Evolutionary conservation across 2,329 filamentous ascomycete species (phyloP).

Genomic region (Exophiala calicioides): DNA sequence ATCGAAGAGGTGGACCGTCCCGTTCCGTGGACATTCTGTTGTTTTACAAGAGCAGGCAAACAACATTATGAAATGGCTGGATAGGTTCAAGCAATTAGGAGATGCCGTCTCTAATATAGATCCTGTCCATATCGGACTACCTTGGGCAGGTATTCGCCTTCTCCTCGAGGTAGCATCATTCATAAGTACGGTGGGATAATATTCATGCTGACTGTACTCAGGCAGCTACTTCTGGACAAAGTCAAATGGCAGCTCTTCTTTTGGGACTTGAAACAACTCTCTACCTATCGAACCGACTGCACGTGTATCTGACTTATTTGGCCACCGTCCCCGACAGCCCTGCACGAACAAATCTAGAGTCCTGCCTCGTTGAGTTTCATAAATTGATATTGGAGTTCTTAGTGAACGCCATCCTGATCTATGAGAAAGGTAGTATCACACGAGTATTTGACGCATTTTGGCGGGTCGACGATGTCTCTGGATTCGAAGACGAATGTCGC

Average conservation of each 20-base stretch:
- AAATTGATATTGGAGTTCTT: constrained; percentile 20
- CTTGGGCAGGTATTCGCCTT: background rate
- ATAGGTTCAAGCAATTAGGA: background rate
- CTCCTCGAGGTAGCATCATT: background rate
- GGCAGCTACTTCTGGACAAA: constrained; percentile 6
- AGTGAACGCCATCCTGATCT: constrained; percentile 15
- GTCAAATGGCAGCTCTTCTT: constrained; percentile 10
- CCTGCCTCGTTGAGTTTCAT: constrained; percentile 14
- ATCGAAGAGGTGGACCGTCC: background rate
- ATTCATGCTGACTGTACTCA: constrained; percentile 5
- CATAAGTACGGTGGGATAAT: no score
- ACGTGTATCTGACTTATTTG: constrained; percentile 12
- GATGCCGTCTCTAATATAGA: background rate
- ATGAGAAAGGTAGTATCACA: constrained; percentile 3
- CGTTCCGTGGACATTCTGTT: background rate
- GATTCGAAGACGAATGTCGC: constrained; percentile 8
- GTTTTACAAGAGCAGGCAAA: background rate
- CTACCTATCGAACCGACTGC: constrained; percentile 11
- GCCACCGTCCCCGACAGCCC: background rate
- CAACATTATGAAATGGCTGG: background rate
- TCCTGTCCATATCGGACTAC: background rate
- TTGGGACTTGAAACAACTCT: constrained; percentile 9
- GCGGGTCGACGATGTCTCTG: constrained; percentile 5
- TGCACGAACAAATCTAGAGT: constrained; percentile 2
- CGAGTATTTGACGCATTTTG: constrained; percentile 11